Evolutionary conservation across 306 rosid species (phyloP).

Genomic region (Rosa rugosa): DNA sequence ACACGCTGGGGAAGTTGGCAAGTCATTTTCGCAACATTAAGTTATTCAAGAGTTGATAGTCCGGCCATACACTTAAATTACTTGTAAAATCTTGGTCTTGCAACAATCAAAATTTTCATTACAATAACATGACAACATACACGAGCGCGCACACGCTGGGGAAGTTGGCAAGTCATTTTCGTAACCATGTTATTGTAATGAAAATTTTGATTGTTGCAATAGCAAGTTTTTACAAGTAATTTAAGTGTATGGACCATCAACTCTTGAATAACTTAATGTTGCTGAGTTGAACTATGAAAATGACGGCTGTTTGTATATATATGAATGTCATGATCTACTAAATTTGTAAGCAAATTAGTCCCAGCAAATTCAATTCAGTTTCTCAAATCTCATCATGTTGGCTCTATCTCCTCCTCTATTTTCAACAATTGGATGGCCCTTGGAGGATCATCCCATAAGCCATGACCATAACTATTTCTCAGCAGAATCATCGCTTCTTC

Average conservation of each 20-base stretch:
- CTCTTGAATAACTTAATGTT: background rate
- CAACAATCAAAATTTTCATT: too few relatives aligned
- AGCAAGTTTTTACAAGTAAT: background rate
- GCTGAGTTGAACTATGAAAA: background rate
- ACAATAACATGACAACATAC: too few relatives aligned
- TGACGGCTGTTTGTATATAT: background rate
- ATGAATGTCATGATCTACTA: background rate
- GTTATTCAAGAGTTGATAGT: too few relatives aligned
- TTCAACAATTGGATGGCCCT: slow-evolving; percentile 30
- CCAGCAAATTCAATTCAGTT: background rate
- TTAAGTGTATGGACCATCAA: background rate
- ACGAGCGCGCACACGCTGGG: too few relatives aligned
- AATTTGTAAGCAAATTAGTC: background rate
- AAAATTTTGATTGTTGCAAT: background rate
- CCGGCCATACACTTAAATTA: too few relatives aligned
- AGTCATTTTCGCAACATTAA: too few relatives aligned
- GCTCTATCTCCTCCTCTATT: slow-evolving; percentile 37
- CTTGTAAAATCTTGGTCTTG: too few relatives aligned
- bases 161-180: background rate
- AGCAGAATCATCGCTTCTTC: slow-evolving; percentile 22
- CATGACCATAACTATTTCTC: slow-evolving; percentile 17
- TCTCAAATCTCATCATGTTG: slow-evolving; percentile 19
- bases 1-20: background rate
- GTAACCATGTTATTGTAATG: background rate
- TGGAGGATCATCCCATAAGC: slow-evolving; percentile 18